These are phyloP conservation scores for Tephrocybe sp. DNA, from an alignment of 768 basidiomycete species.

Conservation along the genomic window DNA sequence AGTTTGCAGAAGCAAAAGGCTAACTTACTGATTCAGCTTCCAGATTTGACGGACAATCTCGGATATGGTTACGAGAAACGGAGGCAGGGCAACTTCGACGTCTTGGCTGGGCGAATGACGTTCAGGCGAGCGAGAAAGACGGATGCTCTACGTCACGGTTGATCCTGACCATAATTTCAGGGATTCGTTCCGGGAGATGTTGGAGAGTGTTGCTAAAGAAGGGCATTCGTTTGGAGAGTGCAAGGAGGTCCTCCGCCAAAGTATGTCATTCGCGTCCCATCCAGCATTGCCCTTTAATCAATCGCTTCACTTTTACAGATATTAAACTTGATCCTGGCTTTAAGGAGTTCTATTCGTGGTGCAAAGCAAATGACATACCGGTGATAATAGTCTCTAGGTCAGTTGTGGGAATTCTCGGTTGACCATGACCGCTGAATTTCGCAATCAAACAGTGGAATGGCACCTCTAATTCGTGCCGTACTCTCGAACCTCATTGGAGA, in stretches of 20 bases:
- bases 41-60: constrained; percentile 86
- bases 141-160: neutral
- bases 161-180: constrained; percentile 34
- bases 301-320: constrained; percentile 40
- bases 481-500: constrained; percentile 78
- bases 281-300: constrained; percentile 5
- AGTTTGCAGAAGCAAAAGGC: neutral
- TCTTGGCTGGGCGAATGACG: constrained; percentile 60
- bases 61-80: constrained; percentile 80
- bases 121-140: constrained; percentile 57
- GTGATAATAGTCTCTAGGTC: constrained; percentile 92
- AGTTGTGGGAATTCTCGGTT: neutral
- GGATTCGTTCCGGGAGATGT: constrained; percentile 86
- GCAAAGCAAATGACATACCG: constrained; percentile 76
- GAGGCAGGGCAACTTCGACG: constrained; percentile 68
- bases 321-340: constrained; percentile 88
- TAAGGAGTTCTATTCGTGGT: constrained; percentile 83
- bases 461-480: constrained; percentile 88
- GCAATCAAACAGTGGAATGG: constrained; percentile 72
- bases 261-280: constrained; percentile 35
- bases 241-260: constrained; percentile 67
- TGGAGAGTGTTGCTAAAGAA: constrained; percentile 71
- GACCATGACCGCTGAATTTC: constrained; percentile 4
- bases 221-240: constrained; percentile 86
- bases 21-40: neutral